Conservation (phyloP, 2,329 filamentous ascomycete species). For the Exophiala sp. region DNA sequence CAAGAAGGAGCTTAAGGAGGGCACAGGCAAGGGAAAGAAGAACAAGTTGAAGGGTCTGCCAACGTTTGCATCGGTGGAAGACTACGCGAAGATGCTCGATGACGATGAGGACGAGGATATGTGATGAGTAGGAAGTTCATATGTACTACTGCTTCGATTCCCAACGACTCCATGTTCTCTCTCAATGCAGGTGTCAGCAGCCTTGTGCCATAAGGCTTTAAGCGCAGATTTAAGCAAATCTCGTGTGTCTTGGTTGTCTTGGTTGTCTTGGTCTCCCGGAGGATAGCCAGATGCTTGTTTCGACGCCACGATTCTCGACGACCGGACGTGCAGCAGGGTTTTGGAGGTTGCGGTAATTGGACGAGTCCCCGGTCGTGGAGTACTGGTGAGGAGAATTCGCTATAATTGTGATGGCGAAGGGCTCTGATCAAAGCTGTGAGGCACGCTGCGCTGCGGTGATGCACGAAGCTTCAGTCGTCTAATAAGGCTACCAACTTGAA, state of each 20-base stretch:
- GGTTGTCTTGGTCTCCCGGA: not conserved
- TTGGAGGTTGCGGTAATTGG: too few species aligned
- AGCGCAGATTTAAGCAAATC: not conserved
- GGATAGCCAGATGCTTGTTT: not conserved
- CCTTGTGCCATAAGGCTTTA: not conserved
- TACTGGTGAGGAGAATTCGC: too few species aligned
- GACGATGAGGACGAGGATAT: constrained; percentile 55
- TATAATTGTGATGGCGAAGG: too few species aligned
- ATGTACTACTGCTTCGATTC: not conserved
- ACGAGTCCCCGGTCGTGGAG: too few species aligned
- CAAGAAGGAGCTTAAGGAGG: constrained; percentile 30
- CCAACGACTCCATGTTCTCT: too few species aligned
- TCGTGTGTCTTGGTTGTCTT: not conserved
- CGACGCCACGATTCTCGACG: not conserved
- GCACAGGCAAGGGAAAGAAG: constrained; percentile 21
- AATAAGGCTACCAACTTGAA: too few species aligned
- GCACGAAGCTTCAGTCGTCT: too few species aligned
- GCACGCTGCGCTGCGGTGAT: too few species aligned
- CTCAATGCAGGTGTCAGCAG: not conserved
- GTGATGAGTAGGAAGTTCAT: not conserved
- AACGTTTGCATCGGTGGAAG: constrained; percentile 86
- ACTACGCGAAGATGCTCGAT: constrained; percentile 80
- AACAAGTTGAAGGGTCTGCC: constrained; percentile 76
- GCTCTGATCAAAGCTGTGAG: too few species aligned
- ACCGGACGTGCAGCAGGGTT: too few species aligned